phyloP scores from a whole-genome alignment of 352 stramenopile species.

The Globisporangium paroecandrum region DNA sequence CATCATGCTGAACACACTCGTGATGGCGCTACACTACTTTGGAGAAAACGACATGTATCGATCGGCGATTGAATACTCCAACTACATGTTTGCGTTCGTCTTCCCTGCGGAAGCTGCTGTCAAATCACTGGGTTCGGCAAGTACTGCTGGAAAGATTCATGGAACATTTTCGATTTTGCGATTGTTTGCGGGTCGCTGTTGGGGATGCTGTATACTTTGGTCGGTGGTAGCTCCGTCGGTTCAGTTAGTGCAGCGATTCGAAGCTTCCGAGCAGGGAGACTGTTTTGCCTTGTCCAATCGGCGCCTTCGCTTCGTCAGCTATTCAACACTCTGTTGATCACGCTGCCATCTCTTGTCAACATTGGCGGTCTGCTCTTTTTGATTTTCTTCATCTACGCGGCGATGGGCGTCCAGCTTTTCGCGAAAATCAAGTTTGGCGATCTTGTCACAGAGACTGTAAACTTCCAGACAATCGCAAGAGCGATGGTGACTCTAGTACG shows the following conservation, averaged over 20 bases:
- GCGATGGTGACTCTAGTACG: conserved; percentile 64
- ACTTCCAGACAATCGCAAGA: conserved; percentile 85
- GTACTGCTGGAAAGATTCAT: conserved; percentile 79
- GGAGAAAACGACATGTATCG: conserved; percentile 70
- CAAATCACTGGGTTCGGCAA: conserved; percentile 70
- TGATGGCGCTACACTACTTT: conserved; percentile 85
- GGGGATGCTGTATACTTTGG: conserved; percentile 46
- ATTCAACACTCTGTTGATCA: conserved; percentile 87
- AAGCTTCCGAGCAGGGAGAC: conserved; percentile 78
- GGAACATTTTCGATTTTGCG: conserved; percentile 86
- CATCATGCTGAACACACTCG: conserved; percentile 87
- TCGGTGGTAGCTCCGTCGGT: conserved; percentile 39
- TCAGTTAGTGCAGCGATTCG: conserved; percentile 65
- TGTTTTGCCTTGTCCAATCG: conserved; percentile 71
- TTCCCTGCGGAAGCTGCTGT: conserved; percentile 81
- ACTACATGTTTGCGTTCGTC: conserved; percentile 79
- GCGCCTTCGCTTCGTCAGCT: conserved; percentile 77
- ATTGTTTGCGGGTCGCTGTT: conserved; percentile 48
- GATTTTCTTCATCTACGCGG: conserved; percentile 91
- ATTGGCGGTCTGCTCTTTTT: conserved; percentile 86
- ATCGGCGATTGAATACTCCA: conserved; percentile 57
- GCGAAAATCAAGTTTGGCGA: conserved; percentile 73
- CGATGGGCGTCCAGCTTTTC: conserved; percentile 89
- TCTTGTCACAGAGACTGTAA: conserved; percentile 65
- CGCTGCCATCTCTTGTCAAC: conserved; percentile 83